Evolutionary conservation across 768 basidiomycete species (phyloP), one percentile per base, ranked within the genome.

Genomic region (Mycena capillaripes): DNA sequence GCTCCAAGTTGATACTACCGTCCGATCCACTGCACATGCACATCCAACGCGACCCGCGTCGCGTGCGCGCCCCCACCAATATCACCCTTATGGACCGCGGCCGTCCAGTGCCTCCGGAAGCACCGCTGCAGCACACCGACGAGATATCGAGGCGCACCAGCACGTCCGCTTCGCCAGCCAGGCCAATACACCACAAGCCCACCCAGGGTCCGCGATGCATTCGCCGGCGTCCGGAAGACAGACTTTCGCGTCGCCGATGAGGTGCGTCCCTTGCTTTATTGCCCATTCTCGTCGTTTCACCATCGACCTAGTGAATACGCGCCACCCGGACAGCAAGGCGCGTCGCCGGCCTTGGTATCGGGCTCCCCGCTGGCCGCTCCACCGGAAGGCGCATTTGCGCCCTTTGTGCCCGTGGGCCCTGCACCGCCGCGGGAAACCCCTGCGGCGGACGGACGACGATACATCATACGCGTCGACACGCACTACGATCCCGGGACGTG

Each of bases 401-500:
- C 57, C 6, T 46, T 32, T 12, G 52, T 29, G 9, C 61, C 70
- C 38, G 9, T 23, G 30, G 40, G 40, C 40, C 40, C 40, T 42
- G 40, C 38, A 10, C 60, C 29, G n/a, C 61, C 32, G 38, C 70
- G 25, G 17, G 53, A 30, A 58, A 59, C 56, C 34, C 69, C 66
- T 30, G 57, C 62, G 40, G 57, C 66, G 42, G 74, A 69, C 57
- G 73, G 52, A 42, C 70, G 77, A n/a, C 81, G 81, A 38, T 85
- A 86, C 76, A 77, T 84, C 72, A 89, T 92, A 71, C 89, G 90
- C 75, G 84, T 89, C 34, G 93, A 94, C 81, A 81, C 91, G 61
- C 84, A 88, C 77, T 92, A 89, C 82, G 86, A 90, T 77, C 75
- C 78, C 42, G 83, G 85, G 38, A 87, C 85, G 60, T 85, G 85